phyloP scores from a whole-genome alignment of 2,329 filamentous ascomycete species.

The Drechslerella coelobrocha region DNA sequence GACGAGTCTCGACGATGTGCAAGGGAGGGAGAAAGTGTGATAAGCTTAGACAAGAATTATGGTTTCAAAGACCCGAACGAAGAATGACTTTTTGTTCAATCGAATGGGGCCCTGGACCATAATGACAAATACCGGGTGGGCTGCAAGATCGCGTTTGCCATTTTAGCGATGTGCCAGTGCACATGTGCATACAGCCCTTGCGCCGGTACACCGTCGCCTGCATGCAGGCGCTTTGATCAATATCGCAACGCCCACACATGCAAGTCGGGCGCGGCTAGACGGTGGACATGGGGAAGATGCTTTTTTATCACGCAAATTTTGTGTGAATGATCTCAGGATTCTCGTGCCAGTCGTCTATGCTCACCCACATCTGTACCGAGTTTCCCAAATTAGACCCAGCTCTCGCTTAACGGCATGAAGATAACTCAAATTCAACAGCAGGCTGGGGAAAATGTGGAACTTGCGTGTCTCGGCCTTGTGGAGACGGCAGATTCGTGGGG shows the following conservation, averaged over 20 bases:
- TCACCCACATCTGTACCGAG: constrained; percentile 89
- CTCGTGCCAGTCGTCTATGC: constrained; percentile 99
- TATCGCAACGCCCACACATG: neutral
- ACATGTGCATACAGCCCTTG: neutral
- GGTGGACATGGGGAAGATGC: neutral
- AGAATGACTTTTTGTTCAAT: too few species aligned
- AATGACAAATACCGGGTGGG: neutral
- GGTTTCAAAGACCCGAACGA: too few species aligned
- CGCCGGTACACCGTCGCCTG: neutral
- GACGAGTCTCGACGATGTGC: too few species aligned
- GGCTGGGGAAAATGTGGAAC: constrained; percentile 42
- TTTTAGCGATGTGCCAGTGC: neutral
- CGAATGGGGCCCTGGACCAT: neutral
- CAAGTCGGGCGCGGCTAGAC: constrained; percentile 2
- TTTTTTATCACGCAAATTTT: constrained; percentile 77
- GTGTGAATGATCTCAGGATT: constrained; percentile 98
- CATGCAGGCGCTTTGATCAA: constrained; percentile 3
- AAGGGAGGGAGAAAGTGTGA: too few species aligned
- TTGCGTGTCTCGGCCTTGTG: constrained; percentile 6
- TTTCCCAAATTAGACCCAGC: constrained; percentile 44
- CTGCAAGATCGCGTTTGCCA: neutral
- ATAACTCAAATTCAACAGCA: constrained; percentile 28
- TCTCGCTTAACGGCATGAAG: constrained; percentile 6
- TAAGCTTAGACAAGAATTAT: too few species aligned
- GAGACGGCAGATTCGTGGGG: neutral